Evolutionary conservation across 805 yeast genomes (phyloP), one percentile per base, ranked within the genome.

Genomic region (Candida ulmi): DNA sequence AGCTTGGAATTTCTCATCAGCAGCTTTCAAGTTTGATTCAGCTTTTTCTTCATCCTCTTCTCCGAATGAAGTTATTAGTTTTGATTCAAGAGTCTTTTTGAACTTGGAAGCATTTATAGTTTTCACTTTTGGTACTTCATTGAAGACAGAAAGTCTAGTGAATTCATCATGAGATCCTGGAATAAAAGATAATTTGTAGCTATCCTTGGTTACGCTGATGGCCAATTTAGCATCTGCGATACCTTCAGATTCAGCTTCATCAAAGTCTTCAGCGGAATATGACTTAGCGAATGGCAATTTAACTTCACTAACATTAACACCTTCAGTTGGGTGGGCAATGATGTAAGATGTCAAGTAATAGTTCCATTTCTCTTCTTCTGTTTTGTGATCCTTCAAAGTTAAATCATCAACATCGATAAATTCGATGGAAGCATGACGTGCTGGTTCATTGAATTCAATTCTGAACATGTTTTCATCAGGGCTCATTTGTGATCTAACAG

Each of bases 241-340:
- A 11, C 91, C 95, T 39, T 76, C 81, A 16, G 65, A 65, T 26
- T 62, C 71, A 44, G 64, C 66, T 15, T 76, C 83, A 38, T 71
- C 77, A 33, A 35, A 42, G 68, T 80, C 49, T 12, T 51, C 56
- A n/a, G 49, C 16, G 3, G 46, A 49, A 11, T 76, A 72, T 5
- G 74, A 58, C 50, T 78, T 82, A 48, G 86, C 66, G 61, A 91
- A 84, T 19, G 98, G 98, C 61, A 87, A 69, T 46, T 75, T 74
- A 40, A 93, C 74, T 48, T 78, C 79, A 32, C 83, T 79, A 16
- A 86, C 77, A 15, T 88, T 80, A 15, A 93, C 83, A 24, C 98
- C 98, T 61, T 93, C 99, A 2, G 99, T 93, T 29, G 99, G 98
- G 54, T 88, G 95, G 3, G 95, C 83, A 85, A 93, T 83, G 32